Evolutionary conservation across 1,284 basidiomycete genomes (phyloP).

Genomic region (Anthracocystis setariae): DNA sequence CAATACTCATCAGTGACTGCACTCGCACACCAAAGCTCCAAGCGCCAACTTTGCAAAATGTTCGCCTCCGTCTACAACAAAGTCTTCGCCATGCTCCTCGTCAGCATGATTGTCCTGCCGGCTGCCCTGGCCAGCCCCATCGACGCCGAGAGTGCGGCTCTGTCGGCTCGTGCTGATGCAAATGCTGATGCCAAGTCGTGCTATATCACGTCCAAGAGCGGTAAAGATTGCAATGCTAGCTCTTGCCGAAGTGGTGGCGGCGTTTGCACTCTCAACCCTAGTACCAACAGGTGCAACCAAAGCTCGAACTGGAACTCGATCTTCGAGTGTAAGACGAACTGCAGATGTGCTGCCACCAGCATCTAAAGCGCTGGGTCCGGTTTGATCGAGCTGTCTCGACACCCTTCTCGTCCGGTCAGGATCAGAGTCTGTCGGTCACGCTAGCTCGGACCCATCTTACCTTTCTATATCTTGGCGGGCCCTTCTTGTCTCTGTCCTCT

Average conservation of each 20-base stretch:
- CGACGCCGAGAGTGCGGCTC: too few species aligned
- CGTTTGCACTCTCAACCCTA: not conserved
- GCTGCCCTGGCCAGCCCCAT: not conserved
- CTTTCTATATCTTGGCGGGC: not conserved
- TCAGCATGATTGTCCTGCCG: not conserved
- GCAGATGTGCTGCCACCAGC: not conserved
- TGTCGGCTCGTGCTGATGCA: too few species aligned
- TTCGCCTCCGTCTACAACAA: not conserved
- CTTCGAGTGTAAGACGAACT: not conserved
- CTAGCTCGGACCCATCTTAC: not conserved
- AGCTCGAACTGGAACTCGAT: not conserved
- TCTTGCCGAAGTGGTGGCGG: not conserved
- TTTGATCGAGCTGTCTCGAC: too few species aligned
- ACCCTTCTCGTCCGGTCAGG: too few species aligned
- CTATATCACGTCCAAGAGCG: not conserved
- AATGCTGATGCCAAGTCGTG: not conserved
- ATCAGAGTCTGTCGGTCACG: too few species aligned
- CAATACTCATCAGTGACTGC: too few species aligned
- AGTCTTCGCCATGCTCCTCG: not conserved
- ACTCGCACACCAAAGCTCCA: not conserved
- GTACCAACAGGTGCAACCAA: not conserved
- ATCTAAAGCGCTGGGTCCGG: not conserved
- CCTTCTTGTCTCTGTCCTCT: not conserved
- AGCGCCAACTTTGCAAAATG: not conserved
- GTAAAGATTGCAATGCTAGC: not conserved